Base-by-base conservation (phyloP, 176 grass and related monocot species). In the Alloteropsis semialata region DNA sequence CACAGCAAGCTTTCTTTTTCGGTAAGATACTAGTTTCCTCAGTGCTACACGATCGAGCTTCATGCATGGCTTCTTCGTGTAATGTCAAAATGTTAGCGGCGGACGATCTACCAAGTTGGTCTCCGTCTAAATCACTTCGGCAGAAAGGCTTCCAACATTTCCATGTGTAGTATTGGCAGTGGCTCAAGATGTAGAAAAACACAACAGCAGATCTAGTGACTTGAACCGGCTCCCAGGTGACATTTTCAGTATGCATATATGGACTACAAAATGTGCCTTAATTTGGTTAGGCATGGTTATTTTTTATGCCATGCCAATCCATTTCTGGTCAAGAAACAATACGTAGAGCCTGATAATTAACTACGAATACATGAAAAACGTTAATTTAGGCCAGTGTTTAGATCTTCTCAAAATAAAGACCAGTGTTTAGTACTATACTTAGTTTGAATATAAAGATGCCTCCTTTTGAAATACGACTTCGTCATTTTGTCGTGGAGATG, bases 51-150 rank as follows among this genome's bases (percentile, higher is more conserved):
- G 76, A n/a, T n/a, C n/a, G n/a, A 66, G 60, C 30, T 80, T 60
- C 27, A 63, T 53, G 77, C 69, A 76, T 84, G 82, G 30, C 61
- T 61, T 84, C 42, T 42, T 69, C 9, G 7, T 37, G 61, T 81
- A 51, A 67, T 74, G 81, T 80, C 69, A 74, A 49, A 84, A 69
- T 53, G 32, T 69, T 80, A 62, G 34, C 51, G 39, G 75, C 18
- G 32, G 33, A 29, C 1, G 38, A 73, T 74, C 57, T 72, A 45
- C 29, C 42, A 80, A 25, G 58, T 88, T 22, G 81, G 76, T 72
- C 48, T 67, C 62, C 5, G 87, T 74, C 66, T 13, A 72, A 84
- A 74, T 84, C 67, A 49, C 76, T 80, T 79, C 17, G 87, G 81
- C 33, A 61, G 42, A 85, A 89, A 85, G 77, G 64, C 8, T 70